A percentile compares a stretch with the other conserved stretches of the same genome.
phyloP scores from a whole-genome alignment of 164 flowering plant species.

The Aristolochia fimbriata region DNA sequence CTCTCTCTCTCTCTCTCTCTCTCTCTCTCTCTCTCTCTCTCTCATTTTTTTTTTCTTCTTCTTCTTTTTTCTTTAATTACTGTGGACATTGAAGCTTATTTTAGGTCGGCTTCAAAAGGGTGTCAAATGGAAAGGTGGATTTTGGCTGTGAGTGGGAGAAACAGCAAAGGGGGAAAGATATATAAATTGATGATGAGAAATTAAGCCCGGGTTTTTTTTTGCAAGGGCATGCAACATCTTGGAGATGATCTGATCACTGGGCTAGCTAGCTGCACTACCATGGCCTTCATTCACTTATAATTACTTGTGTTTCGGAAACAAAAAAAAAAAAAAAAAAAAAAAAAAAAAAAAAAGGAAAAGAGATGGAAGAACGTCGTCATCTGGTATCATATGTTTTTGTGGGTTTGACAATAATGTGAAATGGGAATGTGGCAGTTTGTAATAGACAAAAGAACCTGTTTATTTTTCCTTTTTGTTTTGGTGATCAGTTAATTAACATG shows the following conservation, averaged over 20 bases:
- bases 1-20: too few relatives aligned
- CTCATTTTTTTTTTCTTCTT: background rate
- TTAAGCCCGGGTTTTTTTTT: slow-evolving; percentile 8
- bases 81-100: slow-evolving; percentile 23
- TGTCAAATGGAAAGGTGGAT: slow-evolving; percentile 11
- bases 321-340: too few relatives aligned
- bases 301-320: slow-evolving; percentile 1
- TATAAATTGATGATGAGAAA: background rate
- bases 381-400: slow-evolving; percentile 8
- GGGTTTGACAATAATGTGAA: slow-evolving; percentile 6
- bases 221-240: slow-evolving; percentile 12
- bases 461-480: slow-evolving; percentile 1
- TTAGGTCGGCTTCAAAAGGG: slow-evolving; percentile 29
- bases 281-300: slow-evolving; percentile 8
- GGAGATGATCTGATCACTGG: background rate
- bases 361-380: background rate
- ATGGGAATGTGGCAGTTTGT: slow-evolving; percentile 9
- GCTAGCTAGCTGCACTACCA: slow-evolving; percentile 4
- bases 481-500: background rate
- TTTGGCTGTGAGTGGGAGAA: slow-evolving; percentile 4
- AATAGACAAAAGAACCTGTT: slow-evolving; percentile 9
- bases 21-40: too few relatives aligned
- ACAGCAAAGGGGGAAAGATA: slow-evolving; percentile 3
- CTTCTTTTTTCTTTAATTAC: slow-evolving; percentile 7
- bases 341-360: too few relatives aligned